Conservation (phyloP, 2,329 filamentous ascomycete genomes). For the Amesomyces nigricolor region DNA sequence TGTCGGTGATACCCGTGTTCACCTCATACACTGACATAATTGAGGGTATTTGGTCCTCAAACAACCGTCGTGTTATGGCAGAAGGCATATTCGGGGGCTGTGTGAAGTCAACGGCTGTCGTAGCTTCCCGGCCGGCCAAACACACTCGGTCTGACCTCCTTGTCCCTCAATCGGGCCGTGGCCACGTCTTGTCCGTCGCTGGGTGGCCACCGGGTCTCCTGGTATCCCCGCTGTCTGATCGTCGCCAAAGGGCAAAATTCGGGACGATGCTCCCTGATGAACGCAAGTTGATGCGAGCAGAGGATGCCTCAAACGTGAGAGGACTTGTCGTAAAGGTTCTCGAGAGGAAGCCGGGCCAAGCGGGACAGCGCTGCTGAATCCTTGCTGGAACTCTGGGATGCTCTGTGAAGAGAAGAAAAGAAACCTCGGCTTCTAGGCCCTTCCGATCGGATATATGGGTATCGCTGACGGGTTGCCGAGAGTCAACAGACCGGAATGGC, state of each 20-base stretch:
- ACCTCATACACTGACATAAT: conserved; percentile 72
- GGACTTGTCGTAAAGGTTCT: conserved; percentile 4
- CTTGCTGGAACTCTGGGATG: conserved; percentile 23
- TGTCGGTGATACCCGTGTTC: conserved; percentile 50
- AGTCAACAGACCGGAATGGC: neutral
- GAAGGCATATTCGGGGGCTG: conserved; percentile 50
- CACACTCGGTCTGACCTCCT: conserved; percentile 10
- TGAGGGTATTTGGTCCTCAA: conserved; percentile 66
- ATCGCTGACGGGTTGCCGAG: neutral
- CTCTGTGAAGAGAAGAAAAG: neutral
- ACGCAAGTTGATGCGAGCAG: neutral
- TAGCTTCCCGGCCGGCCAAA: conserved; percentile 3
- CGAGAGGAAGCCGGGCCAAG: conserved; percentile 24
- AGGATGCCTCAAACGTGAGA: neutral
- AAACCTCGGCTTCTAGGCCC: neutral
- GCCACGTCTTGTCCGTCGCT: conserved; percentile 19
- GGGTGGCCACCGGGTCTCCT: conserved; percentile 20
- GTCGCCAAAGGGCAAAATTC: conserved; percentile 7
- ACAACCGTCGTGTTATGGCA: conserved; percentile 54
- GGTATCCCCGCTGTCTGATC: conserved; percentile 20
- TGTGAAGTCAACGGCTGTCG: neutral
- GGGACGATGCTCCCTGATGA: conserved; percentile 4
- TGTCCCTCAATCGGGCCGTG: conserved; percentile 20
- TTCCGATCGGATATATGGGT: neutral
- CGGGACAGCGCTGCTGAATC: conserved; percentile 52